A percentile compares a stretch with the other conserved stretches of the same genome.
Conservation (phyloP, 2,329 filamentous ascomycete genomes). For the Aureobasidium uvarum region DNA sequence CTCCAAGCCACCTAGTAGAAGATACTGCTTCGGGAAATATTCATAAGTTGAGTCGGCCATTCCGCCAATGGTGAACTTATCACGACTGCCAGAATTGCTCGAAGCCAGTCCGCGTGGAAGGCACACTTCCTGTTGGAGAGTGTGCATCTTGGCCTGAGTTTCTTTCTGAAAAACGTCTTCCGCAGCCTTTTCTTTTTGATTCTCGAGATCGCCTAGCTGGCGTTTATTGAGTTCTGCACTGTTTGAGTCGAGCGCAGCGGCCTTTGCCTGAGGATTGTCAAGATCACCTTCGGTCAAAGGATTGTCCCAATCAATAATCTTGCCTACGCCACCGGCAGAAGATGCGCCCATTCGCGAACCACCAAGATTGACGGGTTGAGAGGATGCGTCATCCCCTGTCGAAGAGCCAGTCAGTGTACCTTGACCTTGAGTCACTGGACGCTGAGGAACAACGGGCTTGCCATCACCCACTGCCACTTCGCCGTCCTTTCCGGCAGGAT, state of each 20-base stretch:
- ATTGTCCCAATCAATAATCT: slow-evolving; percentile 30
- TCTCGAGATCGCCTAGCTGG: slow-evolving; percentile 24
- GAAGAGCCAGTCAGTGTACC: slow-evolving; percentile 12
- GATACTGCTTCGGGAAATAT: slow-evolving; percentile 62
- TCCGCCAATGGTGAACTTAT: slow-evolving; percentile 56
- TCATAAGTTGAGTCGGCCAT: slow-evolving; percentile 59
- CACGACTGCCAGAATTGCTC: slow-evolving; percentile 46
- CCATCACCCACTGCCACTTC: slow-evolving; percentile 19
- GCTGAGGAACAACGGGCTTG: background rate
- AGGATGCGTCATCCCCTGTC: slow-evolving; percentile 7
- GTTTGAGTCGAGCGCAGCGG: background rate
- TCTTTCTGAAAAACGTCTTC: slow-evolving; percentile 24
- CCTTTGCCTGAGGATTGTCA: slow-evolving; percentile 22
- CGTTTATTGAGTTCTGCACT: slow-evolving; percentile 5
- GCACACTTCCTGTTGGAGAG: slow-evolving; percentile 46
- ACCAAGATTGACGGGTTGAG: slow-evolving; percentile 18
- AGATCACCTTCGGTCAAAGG: slow-evolving; percentile 29
- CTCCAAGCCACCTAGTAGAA: slow-evolving; percentile 72
- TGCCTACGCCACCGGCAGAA: slow-evolving; percentile 26
- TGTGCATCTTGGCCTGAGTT: slow-evolving; percentile 1
- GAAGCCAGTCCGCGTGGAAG: slow-evolving; percentile 59
- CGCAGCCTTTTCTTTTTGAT: background rate
- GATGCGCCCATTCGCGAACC: slow-evolving; percentile 1
- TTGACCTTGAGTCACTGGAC: background rate
- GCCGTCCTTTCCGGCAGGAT: background rate